phyloP scores from a whole-genome alignment of 2,329 filamentous ascomycete species.

The Mycosphaerella arachidis region DNA sequence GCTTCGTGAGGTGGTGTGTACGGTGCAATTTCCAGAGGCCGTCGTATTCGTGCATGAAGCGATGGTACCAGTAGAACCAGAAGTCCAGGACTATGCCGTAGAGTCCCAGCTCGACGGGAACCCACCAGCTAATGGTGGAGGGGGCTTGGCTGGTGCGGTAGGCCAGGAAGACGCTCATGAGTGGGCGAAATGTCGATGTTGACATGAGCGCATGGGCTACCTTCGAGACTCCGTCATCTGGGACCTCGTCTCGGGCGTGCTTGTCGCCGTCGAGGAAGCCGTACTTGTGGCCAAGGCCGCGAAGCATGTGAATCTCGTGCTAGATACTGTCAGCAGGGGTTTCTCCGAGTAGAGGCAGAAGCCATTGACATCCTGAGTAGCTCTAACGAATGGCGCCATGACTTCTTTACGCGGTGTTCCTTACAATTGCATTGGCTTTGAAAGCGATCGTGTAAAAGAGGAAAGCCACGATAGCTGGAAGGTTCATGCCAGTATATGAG shows the following conservation, averaged over 20 bases:
- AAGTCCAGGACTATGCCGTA: slow-evolving; percentile 45
- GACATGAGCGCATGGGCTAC: slow-evolving; percentile 17
- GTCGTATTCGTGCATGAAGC: slow-evolving; percentile 40
- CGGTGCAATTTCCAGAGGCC: slow-evolving; percentile 44
- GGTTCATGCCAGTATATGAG: slow-evolving; percentile 30
- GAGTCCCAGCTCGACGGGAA: slow-evolving; percentile 38
- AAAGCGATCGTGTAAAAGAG: slow-evolving; percentile 39
- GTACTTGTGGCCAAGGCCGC: slow-evolving; percentile 36
- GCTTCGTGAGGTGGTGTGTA: slow-evolving; percentile 45
- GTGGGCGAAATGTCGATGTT: slow-evolving; percentile 18
- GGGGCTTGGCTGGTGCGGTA: slow-evolving; percentile 11
- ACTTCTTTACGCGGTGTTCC: background rate
- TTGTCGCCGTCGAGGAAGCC: slow-evolving; percentile 46
- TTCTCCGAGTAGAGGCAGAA: too few species aligned
- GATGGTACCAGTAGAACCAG: slow-evolving; percentile 43
- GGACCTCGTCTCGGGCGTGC: slow-evolving; percentile 42
- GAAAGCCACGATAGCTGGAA: slow-evolving; percentile 32
- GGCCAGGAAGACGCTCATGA: slow-evolving; percentile 18
- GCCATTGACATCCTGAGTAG: too few species aligned
- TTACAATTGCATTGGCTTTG: slow-evolving; percentile 21
- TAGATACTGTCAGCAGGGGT: too few species aligned
- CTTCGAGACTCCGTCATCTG: slow-evolving; percentile 30
- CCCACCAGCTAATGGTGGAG: slow-evolving; percentile 29
- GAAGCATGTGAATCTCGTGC: slow-evolving; percentile 38
- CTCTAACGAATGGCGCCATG: too few species aligned